A percentile compares a stretch with the other conserved stretches of the same genome.
phyloP scores from a whole-genome alignment of 257 asterid genomes.

The Paraleonurus japonicus region DNA sequence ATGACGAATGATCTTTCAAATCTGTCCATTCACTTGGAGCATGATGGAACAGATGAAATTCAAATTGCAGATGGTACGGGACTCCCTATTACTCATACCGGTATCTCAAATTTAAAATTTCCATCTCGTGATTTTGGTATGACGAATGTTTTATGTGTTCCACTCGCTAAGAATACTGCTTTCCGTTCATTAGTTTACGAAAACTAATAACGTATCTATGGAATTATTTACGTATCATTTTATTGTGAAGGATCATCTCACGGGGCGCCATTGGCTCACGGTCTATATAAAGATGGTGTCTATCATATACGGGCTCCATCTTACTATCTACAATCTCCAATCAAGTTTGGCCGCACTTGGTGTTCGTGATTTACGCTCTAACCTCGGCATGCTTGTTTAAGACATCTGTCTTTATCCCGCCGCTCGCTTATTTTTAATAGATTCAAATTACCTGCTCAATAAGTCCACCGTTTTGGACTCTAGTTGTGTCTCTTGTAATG shows the following conservation, averaged over 20 bases:
- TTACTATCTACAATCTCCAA: background rate
- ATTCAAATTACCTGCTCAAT: background rate
- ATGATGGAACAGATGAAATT: background rate
- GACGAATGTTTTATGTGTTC: background rate
- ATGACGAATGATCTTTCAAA: background rate
- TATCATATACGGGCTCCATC: too few relatives aligned
- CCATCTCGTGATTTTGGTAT: background rate
- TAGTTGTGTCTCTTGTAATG: background rate
- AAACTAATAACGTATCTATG: background rate
- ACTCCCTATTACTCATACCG: background rate
- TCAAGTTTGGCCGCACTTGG: background rate
- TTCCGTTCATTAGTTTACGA: background rate
- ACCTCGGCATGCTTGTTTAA: background rate
- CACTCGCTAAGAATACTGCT: background rate
- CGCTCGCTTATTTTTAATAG: background rate
- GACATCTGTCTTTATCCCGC: background rate
- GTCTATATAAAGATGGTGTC: too few relatives aligned
- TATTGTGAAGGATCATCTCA: too few relatives aligned
- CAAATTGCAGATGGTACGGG: too few relatives aligned
- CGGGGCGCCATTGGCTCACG: too few relatives aligned
- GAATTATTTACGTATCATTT: too few relatives aligned
- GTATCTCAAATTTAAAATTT: background rate
- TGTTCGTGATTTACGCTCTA: background rate
- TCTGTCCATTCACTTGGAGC: background rate
- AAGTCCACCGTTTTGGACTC: background rate